Evolutionary conservation across 2,329 filamentous ascomycete species (phyloP).

Genomic region (Shiraia bambusicola): DNA sequence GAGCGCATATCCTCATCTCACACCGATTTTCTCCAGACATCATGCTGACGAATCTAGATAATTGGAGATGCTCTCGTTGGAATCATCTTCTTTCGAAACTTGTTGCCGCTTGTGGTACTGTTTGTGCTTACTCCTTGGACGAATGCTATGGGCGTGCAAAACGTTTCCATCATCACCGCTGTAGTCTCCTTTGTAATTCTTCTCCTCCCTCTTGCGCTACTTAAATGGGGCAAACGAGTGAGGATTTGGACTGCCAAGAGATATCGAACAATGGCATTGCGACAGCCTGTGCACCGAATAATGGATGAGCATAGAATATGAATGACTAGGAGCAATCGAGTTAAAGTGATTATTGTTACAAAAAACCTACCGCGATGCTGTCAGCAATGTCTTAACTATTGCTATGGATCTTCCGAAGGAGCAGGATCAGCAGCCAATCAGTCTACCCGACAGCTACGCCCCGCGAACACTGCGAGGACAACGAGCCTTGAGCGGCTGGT

Average conservation of each 20-base stretch:
- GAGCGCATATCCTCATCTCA: background rate
- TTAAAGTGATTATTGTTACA: too few relatives aligned
- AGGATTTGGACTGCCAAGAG: conserved; percentile 12
- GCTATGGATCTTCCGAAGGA: too few relatives aligned
- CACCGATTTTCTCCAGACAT: background rate
- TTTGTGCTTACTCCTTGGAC: conserved; percentile 51
- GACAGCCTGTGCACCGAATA: conserved; percentile 12
- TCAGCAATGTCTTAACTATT: too few relatives aligned
- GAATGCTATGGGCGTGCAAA: conserved; percentile 40
- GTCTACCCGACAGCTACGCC: too few relatives aligned
- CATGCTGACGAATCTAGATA: conserved; percentile 28
- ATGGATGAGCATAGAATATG: background rate
- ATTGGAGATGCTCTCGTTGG: conserved; percentile 51
- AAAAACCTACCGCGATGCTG: too few relatives aligned
- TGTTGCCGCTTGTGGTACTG: conserved; percentile 49
- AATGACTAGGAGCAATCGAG: too few relatives aligned
- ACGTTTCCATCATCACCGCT: conserved; percentile 47
- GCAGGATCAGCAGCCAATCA: too few relatives aligned
- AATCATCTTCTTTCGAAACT: conserved; percentile 50
- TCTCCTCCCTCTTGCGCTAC: conserved; percentile 13
- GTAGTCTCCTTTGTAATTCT: conserved; percentile 39
- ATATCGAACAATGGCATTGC: conserved; percentile 14
- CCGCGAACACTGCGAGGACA: too few relatives aligned
- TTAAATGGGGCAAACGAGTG: conserved; percentile 17
- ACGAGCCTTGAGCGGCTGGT: too few relatives aligned